These are phyloP conservation scores for Phyllosticta citribraziliensis DNA, from an alignment of 2,329 filamentous ascomycete genomes.

Conservation along the genomic window DNA sequence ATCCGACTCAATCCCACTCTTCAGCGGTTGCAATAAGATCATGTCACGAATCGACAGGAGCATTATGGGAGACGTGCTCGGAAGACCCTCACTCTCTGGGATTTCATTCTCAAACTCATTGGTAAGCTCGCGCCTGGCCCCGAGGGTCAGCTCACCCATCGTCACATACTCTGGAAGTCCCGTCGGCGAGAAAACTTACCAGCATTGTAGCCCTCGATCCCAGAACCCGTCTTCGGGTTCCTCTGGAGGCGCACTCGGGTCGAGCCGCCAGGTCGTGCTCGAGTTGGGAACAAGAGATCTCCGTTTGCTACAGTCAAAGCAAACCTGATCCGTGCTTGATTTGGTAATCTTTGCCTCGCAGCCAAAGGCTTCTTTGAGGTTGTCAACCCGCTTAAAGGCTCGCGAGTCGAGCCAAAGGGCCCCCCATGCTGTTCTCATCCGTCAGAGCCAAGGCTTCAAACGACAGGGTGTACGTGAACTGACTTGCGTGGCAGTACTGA, in stretches of 20 bases:
- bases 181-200: not conserved
- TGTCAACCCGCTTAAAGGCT: slow-evolving; percentile 20
- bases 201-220: not conserved
- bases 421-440: slow-evolving; percentile 17
- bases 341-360: not conserved
- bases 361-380: not conserved
- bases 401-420: slow-evolving; percentile 28
- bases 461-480: not conserved
- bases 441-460: not conserved
- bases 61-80: slow-evolving; percentile 24
- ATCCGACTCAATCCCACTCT: not conserved
- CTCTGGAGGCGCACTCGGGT: not conserved
- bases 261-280: not conserved
- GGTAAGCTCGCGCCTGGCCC: not conserved
- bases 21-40: slow-evolving; percentile 31
- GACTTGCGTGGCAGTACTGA: slow-evolving; percentile 4
- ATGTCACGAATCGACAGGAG: slow-evolving; percentile 36
- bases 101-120: not conserved
- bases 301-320: slow-evolving; percentile 3
- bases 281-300: slow-evolving; percentile 2
- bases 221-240: not conserved
- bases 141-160: not conserved
- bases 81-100: not conserved
- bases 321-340: not conserved
- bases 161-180: not conserved